Evolutionary conservation across 768 basidiomycete genomes (phyloP), one percentile per base, ranked within the genome.

Genomic region (Antrodiella citrinella): DNA sequence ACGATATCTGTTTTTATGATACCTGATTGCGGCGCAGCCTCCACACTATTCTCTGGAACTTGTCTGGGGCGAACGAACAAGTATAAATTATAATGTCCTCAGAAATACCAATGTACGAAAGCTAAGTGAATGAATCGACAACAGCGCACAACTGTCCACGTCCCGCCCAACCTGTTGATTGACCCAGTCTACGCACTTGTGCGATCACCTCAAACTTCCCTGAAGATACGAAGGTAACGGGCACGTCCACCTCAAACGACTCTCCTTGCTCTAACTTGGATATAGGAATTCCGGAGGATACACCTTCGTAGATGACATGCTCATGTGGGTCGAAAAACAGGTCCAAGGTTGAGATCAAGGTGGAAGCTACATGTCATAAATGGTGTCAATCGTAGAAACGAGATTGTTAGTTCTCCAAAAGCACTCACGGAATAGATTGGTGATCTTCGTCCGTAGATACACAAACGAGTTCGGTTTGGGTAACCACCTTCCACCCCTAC

Each of bases 201-300:
- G 67, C 70, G 0, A 61, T 58, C 18, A 80, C 57, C 49, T 73
- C 71, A 52, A 88, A 92, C 47, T 69, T 65, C 7, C 91, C 91
- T 42, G 71, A 70, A 11, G 86, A 74, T 18, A 92, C 74, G 65
- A 94, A 90, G 58, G 84, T 86, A 11, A 93, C 53, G 1, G 81
- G 74, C 1, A 77, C 68, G 42, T 81, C 74, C 3, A 82, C 57
- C 26, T 74, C 70, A 26, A 68, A 67, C 12, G 74, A 72, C 53
- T 77, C 75, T 1, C 81, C 84, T 19, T 65, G 65, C 41, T 72
- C 71, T 45, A 94, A 61, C n/a, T 70, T 70, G 2, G 87, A 87
- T 3, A 92, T 54, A 2, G 81, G 72, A 21, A 90, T 70, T 45
- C 84, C 78, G 7, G 70, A 69, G 21, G 78, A 67, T 13, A 76